Evolutionary conservation across 129 eudicot species (phyloP).

Genomic region (Helianthus annuus): HanXRQr2.0-SUNRISE NC_035436.2:1248959-1249458

Average conservation of each 20-base stretch:
- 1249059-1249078: constrained; percentile 63
- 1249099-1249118: constrained; percentile 68
- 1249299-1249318: constrained; percentile 53
- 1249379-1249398: neutral
- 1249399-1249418: too few species aligned
- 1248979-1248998: neutral
- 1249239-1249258: constrained; percentile 43
- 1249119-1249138: constrained; percentile 60
- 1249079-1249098: constrained; percentile 80
- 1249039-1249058: constrained; percentile 43
- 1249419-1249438: too few species aligned
- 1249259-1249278: constrained; percentile 61
- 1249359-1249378: constrained; percentile 29
- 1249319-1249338: constrained; percentile 38
- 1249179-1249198: constrained; percentile 33
- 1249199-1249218: constrained; percentile 57
- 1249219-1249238: constrained; percentile 53
- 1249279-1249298: constrained; percentile 74
- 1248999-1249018: neutral
- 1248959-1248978: neutral
- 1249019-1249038: constrained; percentile 29
- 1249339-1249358: constrained; percentile 37
- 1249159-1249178: constrained; percentile 84
- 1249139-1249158: constrained; percentile 47
- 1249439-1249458: too few species aligned